Conservation (phyloP, 208 protist species). For the Acanthamoeba lenticulata region DNA sequence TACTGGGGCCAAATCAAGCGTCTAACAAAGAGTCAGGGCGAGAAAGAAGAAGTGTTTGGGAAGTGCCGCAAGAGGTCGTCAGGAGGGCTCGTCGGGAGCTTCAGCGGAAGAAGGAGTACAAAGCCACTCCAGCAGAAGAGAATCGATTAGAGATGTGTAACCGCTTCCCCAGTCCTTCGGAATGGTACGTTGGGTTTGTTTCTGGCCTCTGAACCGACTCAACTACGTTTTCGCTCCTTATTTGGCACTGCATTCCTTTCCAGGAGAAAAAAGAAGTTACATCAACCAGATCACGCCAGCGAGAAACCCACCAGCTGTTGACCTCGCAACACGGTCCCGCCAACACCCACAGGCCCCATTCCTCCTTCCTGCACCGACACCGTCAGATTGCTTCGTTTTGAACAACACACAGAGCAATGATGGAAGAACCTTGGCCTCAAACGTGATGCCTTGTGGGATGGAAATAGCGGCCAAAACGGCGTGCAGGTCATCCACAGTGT, state of each 20-base stretch:
- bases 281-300: neutral
- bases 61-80: too few relatives aligned
- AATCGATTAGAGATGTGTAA: too few relatives aligned
- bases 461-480: neutral
- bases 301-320: neutral
- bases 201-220: too few relatives aligned
- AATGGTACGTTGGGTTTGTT: too few relatives aligned
- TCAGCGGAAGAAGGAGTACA: too few relatives aligned
- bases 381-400: too few relatives aligned
- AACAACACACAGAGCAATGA: neutral
- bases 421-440: neutral
- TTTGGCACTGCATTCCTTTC: neutral
- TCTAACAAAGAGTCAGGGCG: too few relatives aligned
- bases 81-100: too few relatives aligned
- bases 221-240: too few relatives aligned
- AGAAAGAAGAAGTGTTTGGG: too few relatives aligned
- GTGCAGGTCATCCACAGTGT: constrained; percentile 23
- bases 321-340: neutral
- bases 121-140: too few relatives aligned
- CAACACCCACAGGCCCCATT: neutral
- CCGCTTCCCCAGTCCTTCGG: too few relatives aligned
- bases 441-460: neutral
- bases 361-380: neutral
- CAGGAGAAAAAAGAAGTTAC: neutral
- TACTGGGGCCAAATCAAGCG: neutral